Base-by-base conservation (phyloP, 2,329 filamentous ascomycete genomes). In the Fusarium keratoplasticum region DNA sequence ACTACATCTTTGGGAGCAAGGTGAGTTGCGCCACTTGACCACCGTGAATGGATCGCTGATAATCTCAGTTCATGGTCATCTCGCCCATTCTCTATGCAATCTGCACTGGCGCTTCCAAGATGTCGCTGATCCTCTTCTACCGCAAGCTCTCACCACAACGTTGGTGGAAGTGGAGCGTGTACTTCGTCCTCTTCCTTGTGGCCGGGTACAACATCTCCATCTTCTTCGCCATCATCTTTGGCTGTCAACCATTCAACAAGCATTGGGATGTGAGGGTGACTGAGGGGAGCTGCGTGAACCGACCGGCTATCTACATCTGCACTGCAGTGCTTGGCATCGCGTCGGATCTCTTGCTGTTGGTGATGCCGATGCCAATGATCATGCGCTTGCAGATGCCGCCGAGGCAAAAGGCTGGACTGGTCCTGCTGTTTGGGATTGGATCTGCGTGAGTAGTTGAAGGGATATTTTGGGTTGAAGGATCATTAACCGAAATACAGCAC, bases 331-430 rank as follows among this genome's bases (percentile, higher is more conserved):
- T 89, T 31, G 87, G 87, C 63, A 86, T 88, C 55, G 58, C 83
- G 20, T 86, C 86, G 3, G 86, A 89, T 73, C 64, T 89, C 1
- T 67, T 87, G 18, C 82, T 87, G 27, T 83, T 87, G 64, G 72
- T 82, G 1, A 78, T 89, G 27, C 87, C 87, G 0, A 82, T 88
- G 20, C 84, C 83, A 0, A 85, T 87, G 40, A 81, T 89, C 11
- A 74, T 84, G 59, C 80, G 79, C 18, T 75, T 88, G 6, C 84
- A 86, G 62, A 83, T 89, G 67, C 86, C 86, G 0, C 74, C 71
- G 42, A 83, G 82, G 22, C 86, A 88, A 69, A 89, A 87, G 74
- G 68, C 85, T 14, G 85, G 82, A 2, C 78, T 88, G 2, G 77
- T 83, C 2, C 72, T 83, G 3, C 82, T 88, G 20, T 87, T 89